Evolutionary conservation across 1,139 yeast genomes (phyloP), one percentile per base, ranked within the genome.

Genomic region (Blastobotrys persicus): DNA sequence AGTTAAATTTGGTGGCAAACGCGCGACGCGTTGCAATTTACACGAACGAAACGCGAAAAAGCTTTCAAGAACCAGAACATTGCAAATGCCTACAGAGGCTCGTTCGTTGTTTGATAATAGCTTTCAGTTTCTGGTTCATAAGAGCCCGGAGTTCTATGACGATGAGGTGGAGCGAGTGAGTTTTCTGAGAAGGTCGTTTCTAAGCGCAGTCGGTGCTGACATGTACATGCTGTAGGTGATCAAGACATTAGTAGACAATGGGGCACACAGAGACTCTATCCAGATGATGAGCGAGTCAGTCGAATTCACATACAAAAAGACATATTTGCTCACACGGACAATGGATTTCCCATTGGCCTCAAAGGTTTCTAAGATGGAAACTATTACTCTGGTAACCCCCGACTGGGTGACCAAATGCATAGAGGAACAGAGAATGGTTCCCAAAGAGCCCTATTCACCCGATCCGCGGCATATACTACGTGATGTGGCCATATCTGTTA

Each of bases 401-500:
- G 68, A 72, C 1, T 89, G 95, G 92, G 73, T 87, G 1, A 59
- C 66, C 35, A 80, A 77, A 38, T 78, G 85, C 7, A 63, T 78
- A 0, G 61, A 63, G 5, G 66, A 66, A 18, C 70, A 70, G 1
- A 76, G 77, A 54, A 67, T 75, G 14, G 73, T 78, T 41, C 80
- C 85, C 0, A 53, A 59, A 34, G 59, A 64, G 16, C 66, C 74
- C 2, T 84, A 74, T 63, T 80, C 86, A 18, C 95, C 96, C 0
- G 85, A 86, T 61, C 85, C 88, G 9, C 72, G 72, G 35, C 80
- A 77, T 52, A 77, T 87, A 54, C 72, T 89, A 62, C 80, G 81
- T 51, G 77, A 80, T 45, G 76, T 80, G 19, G 78, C 79, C 57
- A 71, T 88, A 0, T 81, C 87, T 57, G 76, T 82, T 17, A 80